These are phyloP conservation scores for Lipomyces yamanashiensis DNA, from an alignment of 805 yeast genomes.

Conservation along the genomic window DNA sequence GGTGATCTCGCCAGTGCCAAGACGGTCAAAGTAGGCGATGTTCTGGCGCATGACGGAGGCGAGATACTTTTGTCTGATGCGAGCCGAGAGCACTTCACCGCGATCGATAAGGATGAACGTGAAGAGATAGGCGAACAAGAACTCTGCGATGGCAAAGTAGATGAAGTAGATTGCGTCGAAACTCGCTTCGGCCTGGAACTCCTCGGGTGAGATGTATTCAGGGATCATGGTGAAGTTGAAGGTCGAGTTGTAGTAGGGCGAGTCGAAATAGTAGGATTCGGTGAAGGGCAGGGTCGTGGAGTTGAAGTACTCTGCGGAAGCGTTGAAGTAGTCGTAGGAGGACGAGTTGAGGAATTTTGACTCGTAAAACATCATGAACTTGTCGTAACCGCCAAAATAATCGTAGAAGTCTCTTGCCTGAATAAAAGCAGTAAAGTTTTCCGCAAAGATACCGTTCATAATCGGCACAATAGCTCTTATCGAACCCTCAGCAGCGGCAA, in stretches of 20 bases:
- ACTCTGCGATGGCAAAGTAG: constrained; percentile 48
- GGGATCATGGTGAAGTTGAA: constrained; percentile 32
- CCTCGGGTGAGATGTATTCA: constrained; percentile 29
- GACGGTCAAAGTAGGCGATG: constrained; percentile 49
- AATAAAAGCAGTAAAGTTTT: constrained; percentile 45
- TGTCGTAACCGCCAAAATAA: constrained; percentile 31
- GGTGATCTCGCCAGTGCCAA: constrained; percentile 53
- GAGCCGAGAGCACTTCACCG: constrained; percentile 50
- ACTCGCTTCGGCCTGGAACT: constrained; percentile 45
- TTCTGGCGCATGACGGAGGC: constrained; percentile 48
- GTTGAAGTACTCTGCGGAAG: too few species aligned
- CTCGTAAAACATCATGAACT: constrained; percentile 22
- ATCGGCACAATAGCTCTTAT: constrained; percentile 46
- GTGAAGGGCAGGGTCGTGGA: constrained; percentile 12
- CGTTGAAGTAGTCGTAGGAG: constrained; percentile 6
- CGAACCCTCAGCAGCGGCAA: constrained; percentile 31
- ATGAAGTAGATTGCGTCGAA: constrained; percentile 48
- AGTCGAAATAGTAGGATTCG: constrained; percentile 19
- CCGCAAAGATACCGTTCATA: constrained; percentile 48
- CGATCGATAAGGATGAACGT: constrained; percentile 47
- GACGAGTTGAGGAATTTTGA: constrained; percentile 6
- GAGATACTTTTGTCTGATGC: constrained; percentile 48
- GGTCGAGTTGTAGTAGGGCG: constrained; percentile 19
- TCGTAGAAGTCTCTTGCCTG: constrained; percentile 29
- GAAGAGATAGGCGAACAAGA: constrained; percentile 40